These are phyloP conservation scores for Nitzschia sp. DNA, from an alignment of 108 stramenopile genomes.

Conservation along the genomic window DNA sequence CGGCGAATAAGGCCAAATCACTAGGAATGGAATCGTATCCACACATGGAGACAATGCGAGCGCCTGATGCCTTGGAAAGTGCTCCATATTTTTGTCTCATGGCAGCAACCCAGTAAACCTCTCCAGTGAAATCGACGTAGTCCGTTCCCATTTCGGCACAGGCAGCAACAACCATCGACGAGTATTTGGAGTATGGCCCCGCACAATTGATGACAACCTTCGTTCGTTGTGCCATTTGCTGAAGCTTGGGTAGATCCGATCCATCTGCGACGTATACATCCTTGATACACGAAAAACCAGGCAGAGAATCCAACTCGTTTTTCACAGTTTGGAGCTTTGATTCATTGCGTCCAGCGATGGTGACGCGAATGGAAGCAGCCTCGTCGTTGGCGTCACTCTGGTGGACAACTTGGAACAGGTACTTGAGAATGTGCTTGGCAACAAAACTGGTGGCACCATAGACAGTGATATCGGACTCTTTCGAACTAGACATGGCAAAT, in stretches of 20 bases:
- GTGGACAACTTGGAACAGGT: slow-evolving; percentile 27
- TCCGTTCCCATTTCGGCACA: slow-evolving; percentile 81
- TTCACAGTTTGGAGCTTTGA: slow-evolving; percentile 36
- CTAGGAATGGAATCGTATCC: slow-evolving; percentile 88
- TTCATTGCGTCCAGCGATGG: slow-evolving; percentile 44
- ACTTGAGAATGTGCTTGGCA: slow-evolving; percentile 37
- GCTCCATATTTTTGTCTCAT: slow-evolving; percentile 66
- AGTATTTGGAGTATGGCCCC: slow-evolving; percentile 87
- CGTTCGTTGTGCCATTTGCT: slow-evolving; percentile 61
- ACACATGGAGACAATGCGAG: slow-evolving; percentile 71
- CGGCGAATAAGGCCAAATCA: slow-evolving; percentile 51
- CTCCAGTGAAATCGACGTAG: slow-evolving; percentile 93
- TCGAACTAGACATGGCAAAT: neutral
- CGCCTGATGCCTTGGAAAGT: slow-evolving; percentile 54
- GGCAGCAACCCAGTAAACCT: slow-evolving; percentile 76
- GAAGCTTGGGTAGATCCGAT: slow-evolving; percentile 20
- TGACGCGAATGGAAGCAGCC: slow-evolving; percentile 15
- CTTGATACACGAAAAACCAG: neutral
- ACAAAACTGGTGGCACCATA: slow-evolving; percentile 56
- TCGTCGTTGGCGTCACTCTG: neutral
- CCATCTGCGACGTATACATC: slow-evolving; percentile 41
- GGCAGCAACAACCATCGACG: slow-evolving; percentile 64
- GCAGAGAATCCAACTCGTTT: slow-evolving; percentile 7
- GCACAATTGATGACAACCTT: slow-evolving; percentile 68
- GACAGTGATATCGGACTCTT: slow-evolving; percentile 46